Percentiles rank a stretch among this genome's conserved stretches.
Evolutionary conservation across 2,329 filamentous ascomycete genomes (phyloP).

Genomic region (Aspergillus ochraceus): DNA sequence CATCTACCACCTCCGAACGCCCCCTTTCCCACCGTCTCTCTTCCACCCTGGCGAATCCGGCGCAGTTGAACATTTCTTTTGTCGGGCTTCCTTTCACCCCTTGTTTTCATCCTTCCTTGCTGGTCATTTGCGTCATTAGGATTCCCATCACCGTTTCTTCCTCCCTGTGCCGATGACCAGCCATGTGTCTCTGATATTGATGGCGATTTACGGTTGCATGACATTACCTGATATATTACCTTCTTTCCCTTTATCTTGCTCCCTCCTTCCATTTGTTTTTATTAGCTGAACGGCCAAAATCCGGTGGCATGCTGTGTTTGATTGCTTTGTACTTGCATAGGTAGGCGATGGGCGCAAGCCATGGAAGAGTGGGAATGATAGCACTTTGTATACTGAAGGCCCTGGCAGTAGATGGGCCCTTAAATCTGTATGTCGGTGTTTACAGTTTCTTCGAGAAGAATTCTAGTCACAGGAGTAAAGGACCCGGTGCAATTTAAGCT

Average conservation of each 20-base stretch:
- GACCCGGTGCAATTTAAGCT: too few relatives aligned
- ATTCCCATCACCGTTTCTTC: slow-evolving; percentile 16
- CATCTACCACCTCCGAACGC: background rate
- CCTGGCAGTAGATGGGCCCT: too few relatives aligned
- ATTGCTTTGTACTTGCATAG: background rate
- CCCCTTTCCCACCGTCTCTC: background rate
- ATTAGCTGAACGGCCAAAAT: background rate
- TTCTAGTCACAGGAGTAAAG: too few relatives aligned
- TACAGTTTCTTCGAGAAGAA: too few relatives aligned
- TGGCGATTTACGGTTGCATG: background rate
- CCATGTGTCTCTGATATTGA: background rate
- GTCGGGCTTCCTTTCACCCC: slow-evolving; percentile 5
- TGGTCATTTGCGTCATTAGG: slow-evolving; percentile 10
- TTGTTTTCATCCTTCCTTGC: slow-evolving; percentile 2
- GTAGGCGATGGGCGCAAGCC: background rate
- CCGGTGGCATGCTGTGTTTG: background rate
- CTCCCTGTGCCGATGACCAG: background rate
- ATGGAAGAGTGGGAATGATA: background rate
- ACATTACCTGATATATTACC: background rate
- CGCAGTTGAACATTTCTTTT: slow-evolving; percentile 5
- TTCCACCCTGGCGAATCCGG: slow-evolving; percentile 14
- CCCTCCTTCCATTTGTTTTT: background rate
- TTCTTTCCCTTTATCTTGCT: background rate
- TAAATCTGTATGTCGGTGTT: background rate
- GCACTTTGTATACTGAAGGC: too few relatives aligned